Base-by-base conservation (phyloP, 2,329 filamentous ascomycete species). In the Phyllachora maydis region DNA sequence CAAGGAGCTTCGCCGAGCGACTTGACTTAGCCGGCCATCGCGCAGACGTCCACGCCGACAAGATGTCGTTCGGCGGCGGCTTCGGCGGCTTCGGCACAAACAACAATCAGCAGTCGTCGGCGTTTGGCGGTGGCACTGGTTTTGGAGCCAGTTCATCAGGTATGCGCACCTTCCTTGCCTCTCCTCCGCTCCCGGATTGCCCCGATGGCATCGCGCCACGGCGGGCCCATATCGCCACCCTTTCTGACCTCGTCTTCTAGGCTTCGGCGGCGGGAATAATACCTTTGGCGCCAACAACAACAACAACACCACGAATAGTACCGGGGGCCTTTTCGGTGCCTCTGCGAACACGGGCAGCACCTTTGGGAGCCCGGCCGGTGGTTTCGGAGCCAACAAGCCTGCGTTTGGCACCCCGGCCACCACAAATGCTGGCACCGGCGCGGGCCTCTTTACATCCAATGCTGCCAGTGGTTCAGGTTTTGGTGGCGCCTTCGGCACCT, bases 31-130 rank as follows among this genome's bases (percentile, higher is more conserved):
- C n/a, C n/a, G n/a, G n/a, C n/a, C n/a, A n/a, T n/a, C n/a, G 14
- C 18, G 23, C 23, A n/a, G 23, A 25, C 32, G 22, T 28, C 28
- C 26, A 26, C 28, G 23, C 30, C 29, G 26, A 27, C 40, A 52
- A 32, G 39, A 68, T 68, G 63, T 62, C 62, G 38, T 63, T 64
- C 36, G 54, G 27, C 18, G 28, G 31, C 11, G 33, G 29, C 3
- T 37, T 37, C 20, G 48, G 46, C 11, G 36, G 21, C 21, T 23
- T 23, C 21, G 21, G 21, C 21, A 13, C 16, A n/a, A 23, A 16
- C 21, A 23, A 12, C 8, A 12, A 23, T n/a, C 14, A 23, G 13
- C 14, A 16, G 8, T 8, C 21, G 6, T 10, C 14, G 13, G 11
- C 21, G 14, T 9, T 8, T 14, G 14, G 14, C 15, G 21, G 21